Base-by-base conservation (phyloP, 2,329 filamentous ascomycete genomes). In the Thermochaetoides dissita region DNA sequence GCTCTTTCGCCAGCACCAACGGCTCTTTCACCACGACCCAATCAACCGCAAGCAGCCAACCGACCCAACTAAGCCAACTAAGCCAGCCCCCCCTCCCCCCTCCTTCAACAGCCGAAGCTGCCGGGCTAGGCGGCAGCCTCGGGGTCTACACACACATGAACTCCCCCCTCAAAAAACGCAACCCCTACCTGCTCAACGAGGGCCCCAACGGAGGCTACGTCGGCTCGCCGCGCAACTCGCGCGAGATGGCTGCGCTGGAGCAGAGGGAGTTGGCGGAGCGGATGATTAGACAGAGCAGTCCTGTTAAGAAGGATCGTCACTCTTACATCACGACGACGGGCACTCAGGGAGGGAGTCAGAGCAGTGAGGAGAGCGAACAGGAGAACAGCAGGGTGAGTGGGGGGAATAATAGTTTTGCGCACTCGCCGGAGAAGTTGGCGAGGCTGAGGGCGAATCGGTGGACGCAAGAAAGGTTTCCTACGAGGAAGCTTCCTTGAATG, bases 91-190 rank as follows among this genome's bases (percentile, higher is more conserved):
- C 17, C 3, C 17, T 24, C 17, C 40, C 4, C 42, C 47, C 10
- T 35, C 34, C 34, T 6, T 30, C 44, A 2, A 40, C 33, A 10
- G 12, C 43, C 17, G 3, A 24, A 24, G 17, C 17, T 24, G 3
- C 17, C 17, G 6, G 58, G 57, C 45, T 65, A 64, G 86, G 86
- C 10, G 86, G 88, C 2, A 89, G 73, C 56, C 66, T 94, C 39
- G 87, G 88, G 10, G 71, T 93, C 1, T 87, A 79, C 59, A 81
- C 73, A 6, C 85, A 94, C 58, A 78, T 79, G 6, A 82, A 80
- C 34, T 94, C 85, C 8, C 89, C 89, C 0, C 61, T 96, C 9
- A 81, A 86, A 53, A 94, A 94, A 58, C 17, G 17, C 17, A 71
- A 83, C 2, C 66, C 66, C 10, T 76, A 76, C 67, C 52, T 84